Evolutionary conservation across 495 filamentous ascomycete genomes (phyloP), one percentile per base, ranked within the genome.

Genomic region (Neurospora sp.): DNA sequence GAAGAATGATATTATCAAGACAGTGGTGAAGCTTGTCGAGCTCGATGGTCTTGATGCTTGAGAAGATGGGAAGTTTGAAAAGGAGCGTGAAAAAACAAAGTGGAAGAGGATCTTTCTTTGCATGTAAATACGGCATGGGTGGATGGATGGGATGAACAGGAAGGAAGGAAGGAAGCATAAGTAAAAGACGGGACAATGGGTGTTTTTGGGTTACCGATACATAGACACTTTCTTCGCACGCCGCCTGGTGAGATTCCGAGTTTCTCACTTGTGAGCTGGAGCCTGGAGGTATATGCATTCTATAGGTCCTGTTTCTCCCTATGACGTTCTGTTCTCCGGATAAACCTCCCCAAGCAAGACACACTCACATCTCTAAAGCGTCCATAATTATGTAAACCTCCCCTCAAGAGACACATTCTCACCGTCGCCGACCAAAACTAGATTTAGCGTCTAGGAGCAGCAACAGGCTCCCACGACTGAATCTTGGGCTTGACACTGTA

Each of bases 21-120:
- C 91, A 62, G 93, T 95, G 70, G 90, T 90, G 75, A 87, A 87
- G 81, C 83, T 98, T 79, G 90, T 98, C 75, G 93, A 96, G 83
- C 86, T 93, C 77, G 93, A 97, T 84, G 95, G 95, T 11, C 78
- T 97, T 80, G 94, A 97, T 79, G 84, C 85, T 73, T 87, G 72
- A 78, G 35, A 7, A 78, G 37, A 3, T 23, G 5, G 49, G 44
- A 70, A 6, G 14, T 12, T 3, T 14, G 39, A 23, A 60, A 71
- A 10, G 8, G 35, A 31, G 73, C 31, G 39, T 39, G 37, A 31
- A 38, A 14, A 75, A 20, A 62, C 4, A 20, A 39, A 10, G 27
- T 54, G 38, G 8, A 27, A 69, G 27, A 23, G 42, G 8, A 44
- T 6, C 35, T 12, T 40, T 44, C 12, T 5, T 23, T 14, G 49